Evolutionary conservation across 352 stramenopile species (phyloP).

Genomic region (Globisporangium lucens): DNA sequence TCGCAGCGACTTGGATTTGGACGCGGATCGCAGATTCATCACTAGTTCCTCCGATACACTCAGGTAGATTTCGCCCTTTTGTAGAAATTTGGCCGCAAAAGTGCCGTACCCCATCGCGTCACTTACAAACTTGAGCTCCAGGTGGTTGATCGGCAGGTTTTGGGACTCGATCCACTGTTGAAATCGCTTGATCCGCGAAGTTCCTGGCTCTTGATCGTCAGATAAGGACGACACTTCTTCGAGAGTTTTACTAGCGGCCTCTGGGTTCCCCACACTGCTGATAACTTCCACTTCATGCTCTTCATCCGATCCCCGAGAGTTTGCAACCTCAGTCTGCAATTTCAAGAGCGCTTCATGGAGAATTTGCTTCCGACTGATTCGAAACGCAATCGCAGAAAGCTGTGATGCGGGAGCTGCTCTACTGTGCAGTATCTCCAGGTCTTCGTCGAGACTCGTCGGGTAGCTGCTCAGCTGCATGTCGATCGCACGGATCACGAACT

Average conservation of each 20-base stretch:
- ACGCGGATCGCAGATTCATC: constrained; percentile 68
- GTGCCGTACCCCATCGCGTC: constrained; percentile 59
- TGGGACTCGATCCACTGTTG: constrained; percentile 40
- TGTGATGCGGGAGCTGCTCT: not conserved
- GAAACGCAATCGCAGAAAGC: constrained; percentile 38
- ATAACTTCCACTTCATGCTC: not conserved
- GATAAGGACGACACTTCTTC: not conserved
- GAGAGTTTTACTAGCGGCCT: not conserved
- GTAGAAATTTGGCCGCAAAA: constrained; percentile 55
- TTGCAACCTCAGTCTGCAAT: constrained; percentile 13
- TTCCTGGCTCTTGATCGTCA: constrained; percentile 6
- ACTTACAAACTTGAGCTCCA: constrained; percentile 52
- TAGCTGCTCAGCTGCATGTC: constrained; percentile 27
- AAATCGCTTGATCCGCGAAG: constrained; percentile 27
- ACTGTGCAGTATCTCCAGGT: constrained; percentile 18
- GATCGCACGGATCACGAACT: constrained; percentile 15
- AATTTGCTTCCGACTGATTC: constrained; percentile 52
- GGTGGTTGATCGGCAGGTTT: constrained; percentile 43
- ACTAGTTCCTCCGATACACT: constrained; percentile 60
- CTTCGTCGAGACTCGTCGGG: constrained; percentile 36
- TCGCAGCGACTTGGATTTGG: constrained; percentile 40
- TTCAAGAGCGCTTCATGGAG: constrained; percentile 23
- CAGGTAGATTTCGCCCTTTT: constrained; percentile 71
- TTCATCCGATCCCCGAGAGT: not conserved
- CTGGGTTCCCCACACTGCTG: not conserved